Base-by-base conservation (phyloP, 2,329 filamentous ascomycete genomes). In the Lachnellula suecica region DNA sequence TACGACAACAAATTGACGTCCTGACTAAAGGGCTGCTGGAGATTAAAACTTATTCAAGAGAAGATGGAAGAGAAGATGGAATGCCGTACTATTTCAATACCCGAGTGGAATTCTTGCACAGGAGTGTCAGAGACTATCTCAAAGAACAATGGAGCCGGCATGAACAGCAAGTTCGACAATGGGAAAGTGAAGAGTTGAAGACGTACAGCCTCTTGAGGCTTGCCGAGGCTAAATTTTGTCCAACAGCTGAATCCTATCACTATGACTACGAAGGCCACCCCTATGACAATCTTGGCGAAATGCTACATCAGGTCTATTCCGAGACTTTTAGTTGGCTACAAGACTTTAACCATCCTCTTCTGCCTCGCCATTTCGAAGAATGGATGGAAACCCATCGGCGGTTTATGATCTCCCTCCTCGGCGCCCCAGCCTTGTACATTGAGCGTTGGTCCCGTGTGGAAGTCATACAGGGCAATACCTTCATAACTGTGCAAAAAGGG, bases 21-120 rank as follows among this genome's bases (percentile, higher is more conserved):
- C 37, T 40, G n/a, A 22, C 37, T 19, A 40, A 40, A 40, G 37
- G 37, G 19, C 20, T 40, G 19, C 9, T 40, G 10, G 37, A 40
- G 17, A 40, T 35, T n/a, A n/a, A 7, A 35, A 35, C 13, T 15
- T 4, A 4, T 35, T n/a, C 31, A n/a, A n/a, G 13, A 35, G 7
- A 3, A 15, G 2, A 1, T n/a, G 0, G 0, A 2, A 1, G 13
- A 4, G 1, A n/a, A n/a, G n/a, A n/a, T n/a, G n/a, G n/a, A n/a
- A 1, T n/a, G 31, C 8, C 31, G 17, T n/a, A n/a, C 4, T 35
- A 35, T 35, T 35, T 35, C 13, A n/a, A 35, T 1, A 35, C 13
- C 31, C 8, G 31, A 2, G 31, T 35, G 13, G 31, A n/a, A 35
- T 35, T 35, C 31, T 35, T 35, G 2, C 31, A 35, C 31, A 4